Percentiles rank a stretch among this genome's conserved stretches.
Evolutionary conservation across 495 filamentous ascomycete species (phyloP).

Genomic region (Penicillium taxi): DNA sequence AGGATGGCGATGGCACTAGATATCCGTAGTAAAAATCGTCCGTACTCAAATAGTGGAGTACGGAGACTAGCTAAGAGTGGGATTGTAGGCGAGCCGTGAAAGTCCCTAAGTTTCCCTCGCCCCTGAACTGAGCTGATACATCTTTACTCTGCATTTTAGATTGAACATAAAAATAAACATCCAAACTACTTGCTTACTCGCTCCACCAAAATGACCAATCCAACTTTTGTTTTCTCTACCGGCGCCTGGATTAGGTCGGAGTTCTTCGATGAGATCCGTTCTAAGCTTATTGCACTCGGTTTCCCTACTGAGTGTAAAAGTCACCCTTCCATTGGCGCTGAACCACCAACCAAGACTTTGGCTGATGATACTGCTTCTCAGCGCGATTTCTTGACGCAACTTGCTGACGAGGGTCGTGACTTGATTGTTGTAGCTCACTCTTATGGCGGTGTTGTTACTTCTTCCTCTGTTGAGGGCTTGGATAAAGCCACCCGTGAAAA

Average conservation of each 20-base stretch:
- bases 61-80: too few species aligned
- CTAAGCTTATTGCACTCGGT: slow-evolving; percentile 24
- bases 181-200: too few species aligned
- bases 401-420: slow-evolving; percentile 32
- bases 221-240: slow-evolving; percentile 40
- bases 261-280: slow-evolving; percentile 26
- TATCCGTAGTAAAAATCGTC: too few species aligned
- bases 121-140: too few species aligned
- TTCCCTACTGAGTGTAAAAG: slow-evolving; percentile 27
- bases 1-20: too few species aligned
- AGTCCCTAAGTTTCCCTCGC: too few species aligned
- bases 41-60: too few species aligned
- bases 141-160: too few species aligned
- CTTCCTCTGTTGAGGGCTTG: slow-evolving; percentile 34
- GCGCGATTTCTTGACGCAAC: slow-evolving; percentile 14
- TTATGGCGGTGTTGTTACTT: slow-evolving; percentile 42
- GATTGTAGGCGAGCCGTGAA: too few species aligned
- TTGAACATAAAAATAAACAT: too few species aligned
- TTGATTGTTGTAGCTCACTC: slow-evolving; percentile 44
- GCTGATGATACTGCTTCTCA: slow-evolving; percentile 26
- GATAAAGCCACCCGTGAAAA: slow-evolving; percentile 22
- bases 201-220: slow-evolving; percentile 20
- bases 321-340: slow-evolving; percentile 38
- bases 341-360: slow-evolving; percentile 34
- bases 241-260: slow-evolving; percentile 39